phyloP scores from a whole-genome alignment of 331 rosid species.

The Quercus lobata region DNA sequence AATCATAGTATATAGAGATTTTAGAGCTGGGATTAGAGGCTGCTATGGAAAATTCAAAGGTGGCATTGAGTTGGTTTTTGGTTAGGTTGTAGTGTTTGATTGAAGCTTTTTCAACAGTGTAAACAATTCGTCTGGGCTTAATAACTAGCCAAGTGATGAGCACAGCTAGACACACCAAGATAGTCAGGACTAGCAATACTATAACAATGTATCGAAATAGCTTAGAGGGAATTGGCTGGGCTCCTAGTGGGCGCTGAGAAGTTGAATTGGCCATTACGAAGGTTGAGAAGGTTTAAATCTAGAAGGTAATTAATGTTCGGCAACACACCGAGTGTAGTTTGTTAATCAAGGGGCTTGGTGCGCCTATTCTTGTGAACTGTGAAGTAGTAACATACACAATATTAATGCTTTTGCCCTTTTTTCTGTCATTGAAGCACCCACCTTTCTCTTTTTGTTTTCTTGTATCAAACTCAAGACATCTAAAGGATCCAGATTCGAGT shows the following conservation, averaged over 20 bases:
- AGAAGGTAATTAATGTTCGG: no score
- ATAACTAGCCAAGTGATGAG: slow-evolving; percentile 63
- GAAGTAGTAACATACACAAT: not conserved
- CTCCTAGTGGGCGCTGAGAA: not conserved
- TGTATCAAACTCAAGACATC: slow-evolving; percentile 73
- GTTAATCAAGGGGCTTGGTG: not conserved
- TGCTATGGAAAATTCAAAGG: slow-evolving; percentile 46
- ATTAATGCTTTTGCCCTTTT: not conserved
- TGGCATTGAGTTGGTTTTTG: slow-evolving; percentile 31
- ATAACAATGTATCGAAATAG: slow-evolving; percentile 24
- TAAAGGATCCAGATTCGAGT: slow-evolving; percentile 9
- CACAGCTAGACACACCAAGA: slow-evolving; percentile 55
- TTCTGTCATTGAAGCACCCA: not conserved
- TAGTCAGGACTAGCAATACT: slow-evolving; percentile 28
- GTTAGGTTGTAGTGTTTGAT: slow-evolving; percentile 54
- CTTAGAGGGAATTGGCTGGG: slow-evolving; percentile 2
- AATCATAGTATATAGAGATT: slow-evolving; percentile 59
- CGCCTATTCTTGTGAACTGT: slow-evolving; percentile 7
- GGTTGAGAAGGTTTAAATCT: not conserved
- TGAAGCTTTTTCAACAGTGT: slow-evolving; percentile 52
- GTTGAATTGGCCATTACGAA: not conserved
- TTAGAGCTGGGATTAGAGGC: slow-evolving; percentile 57
- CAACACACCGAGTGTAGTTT: not conserved
- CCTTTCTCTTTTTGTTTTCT: slow-evolving; percentile 47
- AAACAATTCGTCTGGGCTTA: slow-evolving; percentile 54